Base-by-base conservation (phyloP, 352 stramenopile genomes). In the Phytophthora crassamura region DNA sequence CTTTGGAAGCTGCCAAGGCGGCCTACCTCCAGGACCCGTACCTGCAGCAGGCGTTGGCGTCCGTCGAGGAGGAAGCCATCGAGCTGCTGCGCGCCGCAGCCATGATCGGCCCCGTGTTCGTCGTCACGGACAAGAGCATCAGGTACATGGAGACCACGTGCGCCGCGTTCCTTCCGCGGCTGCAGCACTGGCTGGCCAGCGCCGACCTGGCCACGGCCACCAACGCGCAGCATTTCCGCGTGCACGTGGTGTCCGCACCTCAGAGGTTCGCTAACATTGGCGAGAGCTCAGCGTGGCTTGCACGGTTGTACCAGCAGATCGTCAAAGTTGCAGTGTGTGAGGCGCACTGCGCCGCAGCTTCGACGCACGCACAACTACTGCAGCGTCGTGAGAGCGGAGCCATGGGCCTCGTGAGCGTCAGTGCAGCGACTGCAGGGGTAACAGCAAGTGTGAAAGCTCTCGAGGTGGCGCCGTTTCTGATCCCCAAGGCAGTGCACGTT, bases 1-100 rank as follows among this genome's bases (percentile, higher is more conserved):
- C 69, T 6, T 55, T 88, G 48, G 69, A 76, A 16, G 48, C 64
- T 22, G 81, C 77, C 0, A 69, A 71, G 11, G 38, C 35, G 0
- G 40, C 64, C 5, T 75, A 82, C 43, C 48, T 54, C 2, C 67
- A 75, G 18, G 65, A 88, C 18, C 50, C 59, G 47, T 88, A 88
- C 49, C 39, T 88, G 55, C 78, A 88, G 58, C 78, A 86, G 46
- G 78, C 77, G 2, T 45, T 88, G 3, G 67, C 56, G 7, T 70
- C 76, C 20, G 75, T 90, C 18, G 81, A 90, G 56, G 68, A 83
- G n/a, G 77, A 90, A 51, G 57, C 69, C 9, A 65, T 90, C 39
- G 59, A 72, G 53, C 52, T 90, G n/a, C 59, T 88, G 42, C 56
- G 58, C 16, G 73, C 56, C 32, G 69, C 77, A 1, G 67, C 77